These are phyloP conservation scores for Hymenoscyphus albidus DNA, from an alignment of 2,329 filamentous ascomycete genomes.

Conservation along the genomic window DNA sequence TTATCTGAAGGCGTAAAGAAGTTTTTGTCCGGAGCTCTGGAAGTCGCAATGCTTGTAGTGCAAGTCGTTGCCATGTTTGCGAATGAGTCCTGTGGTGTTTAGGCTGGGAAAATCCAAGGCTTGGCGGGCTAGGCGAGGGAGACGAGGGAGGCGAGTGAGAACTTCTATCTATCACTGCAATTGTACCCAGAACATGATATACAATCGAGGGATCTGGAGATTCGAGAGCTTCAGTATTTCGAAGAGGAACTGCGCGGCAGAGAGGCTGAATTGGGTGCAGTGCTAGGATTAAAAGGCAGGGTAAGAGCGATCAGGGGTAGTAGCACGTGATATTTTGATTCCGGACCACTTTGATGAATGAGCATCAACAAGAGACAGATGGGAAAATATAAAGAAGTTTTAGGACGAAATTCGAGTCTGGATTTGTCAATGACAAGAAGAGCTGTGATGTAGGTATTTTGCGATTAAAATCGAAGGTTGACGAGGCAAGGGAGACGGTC, in stretches of 20 bases:
- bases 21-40: constrained; percentile 6
- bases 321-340: background rate
- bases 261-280: background rate
- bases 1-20: constrained; percentile 11
- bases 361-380: background rate
- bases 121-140: background rate
- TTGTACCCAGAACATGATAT: background rate
- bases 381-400: too few relatives aligned
- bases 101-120: background rate
- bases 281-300: background rate
- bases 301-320: background rate
- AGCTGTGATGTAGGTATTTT: background rate
- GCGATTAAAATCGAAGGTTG: background rate
- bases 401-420: too few relatives aligned
- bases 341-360: background rate
- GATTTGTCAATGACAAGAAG: background rate
- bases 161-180: background rate
- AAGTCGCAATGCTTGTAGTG: constrained; percentile 1
- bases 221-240: background rate
- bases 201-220: background rate
- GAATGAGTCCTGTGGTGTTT: background rate
- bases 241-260: background rate
- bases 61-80: constrained; percentile 3
- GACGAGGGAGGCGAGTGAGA: background rate
- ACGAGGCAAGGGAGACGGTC: background rate